A percentile compares a stretch with the other conserved stretches of the same genome.
These are phyloP conservation scores for Trichoderma cornu-damae DNA, from an alignment of 2,329 filamentous ascomycete species.

Conservation along the genomic window DNA sequence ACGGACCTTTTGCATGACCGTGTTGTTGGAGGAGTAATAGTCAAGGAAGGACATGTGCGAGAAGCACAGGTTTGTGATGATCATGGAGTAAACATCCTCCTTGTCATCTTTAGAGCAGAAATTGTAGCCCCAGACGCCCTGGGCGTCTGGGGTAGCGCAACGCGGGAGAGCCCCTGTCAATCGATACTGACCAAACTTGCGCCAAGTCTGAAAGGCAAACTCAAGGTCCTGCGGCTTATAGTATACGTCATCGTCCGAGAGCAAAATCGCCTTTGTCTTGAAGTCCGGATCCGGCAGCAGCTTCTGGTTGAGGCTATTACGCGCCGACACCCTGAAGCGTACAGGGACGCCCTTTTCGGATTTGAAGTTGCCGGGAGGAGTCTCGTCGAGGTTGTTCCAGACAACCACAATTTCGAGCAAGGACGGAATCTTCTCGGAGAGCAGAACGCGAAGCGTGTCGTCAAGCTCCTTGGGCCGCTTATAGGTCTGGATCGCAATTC, in stretches of 20 bases:
- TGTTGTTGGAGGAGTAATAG: constrained; percentile 36
- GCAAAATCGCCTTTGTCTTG: constrained; percentile 25
- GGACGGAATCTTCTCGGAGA: constrained; percentile 24
- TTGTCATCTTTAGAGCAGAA: constrained; percentile 29
- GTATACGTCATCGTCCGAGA: constrained; percentile 28
- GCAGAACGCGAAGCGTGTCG: constrained; percentile 23
- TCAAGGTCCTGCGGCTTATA: constrained; percentile 26
- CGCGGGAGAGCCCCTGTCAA: constrained; percentile 28
- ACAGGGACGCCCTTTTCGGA: constrained; percentile 25
- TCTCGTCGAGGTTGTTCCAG: constrained; percentile 27
- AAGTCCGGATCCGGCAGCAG: constrained; percentile 24
- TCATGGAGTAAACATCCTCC: constrained; percentile 32
- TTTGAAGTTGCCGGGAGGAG: constrained; percentile 22
- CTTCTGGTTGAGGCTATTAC: constrained; percentile 27
- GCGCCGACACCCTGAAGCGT: constrained; percentile 25
- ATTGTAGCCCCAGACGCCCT: constrained; percentile 30
- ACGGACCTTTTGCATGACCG: constrained; percentile 29
- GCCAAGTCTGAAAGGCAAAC: constrained; percentile 28
- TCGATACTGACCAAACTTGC: constrained; percentile 19
- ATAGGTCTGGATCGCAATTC: constrained; percentile 28
- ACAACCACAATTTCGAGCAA: constrained; percentile 28
- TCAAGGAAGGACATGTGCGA: constrained; percentile 37
- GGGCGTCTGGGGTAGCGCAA: constrained; percentile 28
- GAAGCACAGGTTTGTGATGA: constrained; percentile 37
- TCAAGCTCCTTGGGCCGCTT: constrained; percentile 27